Evolutionary conservation across 805 yeast species (phyloP).

Genomic region (Zygotorulaspora florentina): DNA sequence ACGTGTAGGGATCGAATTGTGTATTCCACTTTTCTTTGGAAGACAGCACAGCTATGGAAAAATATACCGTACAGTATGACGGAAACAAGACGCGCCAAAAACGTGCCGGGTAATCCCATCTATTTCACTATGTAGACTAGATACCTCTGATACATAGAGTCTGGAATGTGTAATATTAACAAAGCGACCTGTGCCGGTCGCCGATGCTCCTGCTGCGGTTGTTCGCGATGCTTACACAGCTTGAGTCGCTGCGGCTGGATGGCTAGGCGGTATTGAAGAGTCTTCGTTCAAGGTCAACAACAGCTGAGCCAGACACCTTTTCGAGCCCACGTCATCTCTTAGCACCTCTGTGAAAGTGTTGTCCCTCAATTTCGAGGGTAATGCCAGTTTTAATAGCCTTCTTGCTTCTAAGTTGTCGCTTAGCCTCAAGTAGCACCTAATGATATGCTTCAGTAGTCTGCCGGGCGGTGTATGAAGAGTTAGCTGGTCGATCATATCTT

Average conservation of each 20-base stretch:
- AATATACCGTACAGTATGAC: not conserved
- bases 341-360: constrained; percentile 68
- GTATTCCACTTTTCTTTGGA: not conserved
- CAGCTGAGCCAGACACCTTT: constrained; percentile 79
- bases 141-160: not conserved
- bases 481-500: constrained; percentile 83
- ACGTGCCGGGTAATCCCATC: constrained; percentile 2
- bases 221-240: too few relatives aligned
- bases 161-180: not conserved
- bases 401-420: constrained; percentile 90
- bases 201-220: too few relatives aligned
- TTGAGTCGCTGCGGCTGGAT: not conserved
- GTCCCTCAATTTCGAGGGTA: constrained; percentile 81
- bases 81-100: not conserved
- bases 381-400: constrained; percentile 71
- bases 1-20: constrained; percentile 1
- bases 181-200: not conserved
- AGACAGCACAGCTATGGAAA: not conserved
- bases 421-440: constrained; percentile 85
- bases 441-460: constrained; percentile 85
- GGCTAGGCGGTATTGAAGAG: not conserved
- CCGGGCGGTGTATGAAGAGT: constrained; percentile 67
- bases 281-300: constrained; percentile 58
- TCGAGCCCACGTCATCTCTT: constrained; percentile 84
- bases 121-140: too few relatives aligned